Percentiles rank a stretch among this genome's conserved stretches.
Evolutionary conservation across 192 early-diverging fungal species (phyloP).

Genomic region (Endogone sp.): DNA sequence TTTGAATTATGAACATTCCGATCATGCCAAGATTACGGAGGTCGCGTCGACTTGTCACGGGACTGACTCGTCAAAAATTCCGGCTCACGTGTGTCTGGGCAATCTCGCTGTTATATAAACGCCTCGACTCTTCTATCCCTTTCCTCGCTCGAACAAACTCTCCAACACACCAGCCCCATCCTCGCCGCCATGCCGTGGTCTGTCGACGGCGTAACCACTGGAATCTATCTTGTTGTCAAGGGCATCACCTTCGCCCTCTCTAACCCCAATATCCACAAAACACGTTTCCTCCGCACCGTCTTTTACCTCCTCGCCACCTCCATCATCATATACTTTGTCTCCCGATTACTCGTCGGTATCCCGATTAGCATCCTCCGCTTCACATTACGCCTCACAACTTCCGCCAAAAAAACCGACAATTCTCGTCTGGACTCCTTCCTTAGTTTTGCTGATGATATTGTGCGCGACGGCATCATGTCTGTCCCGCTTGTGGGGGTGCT

Average conservation of each 20-base stretch:
- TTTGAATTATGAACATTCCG: too few relatives aligned
- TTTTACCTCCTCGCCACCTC: conserved; percentile 34
- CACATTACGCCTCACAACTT: conserved; percentile 22
- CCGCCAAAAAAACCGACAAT: conserved; percentile 22
- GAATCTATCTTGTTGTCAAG: conserved; percentile 33
- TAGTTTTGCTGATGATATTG: conserved; percentile 21
- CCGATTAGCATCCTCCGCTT: conserved; percentile 35
- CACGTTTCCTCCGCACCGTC: conserved; percentile 32
- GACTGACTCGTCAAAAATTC: too few relatives aligned
- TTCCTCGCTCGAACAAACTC: too few relatives aligned
- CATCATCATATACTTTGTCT: conserved; percentile 33
- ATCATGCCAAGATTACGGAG: too few relatives aligned
- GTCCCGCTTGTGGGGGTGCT: conserved; percentile 49
- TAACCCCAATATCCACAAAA: conserved; percentile 44
- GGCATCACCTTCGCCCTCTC: conserved; percentile 36
- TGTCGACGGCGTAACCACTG: conserved; percentile 33
- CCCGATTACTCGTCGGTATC: conserved; percentile 39
- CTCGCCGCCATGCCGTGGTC: conserved; percentile 22
- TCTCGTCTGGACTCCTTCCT: conserved; percentile 26
- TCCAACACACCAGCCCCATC: too few relatives aligned
- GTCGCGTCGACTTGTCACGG: too few relatives aligned
- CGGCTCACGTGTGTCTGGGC: too few relatives aligned
- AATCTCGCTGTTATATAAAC: too few relatives aligned
- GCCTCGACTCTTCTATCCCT: too few relatives aligned
- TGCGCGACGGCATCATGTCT: conserved; percentile 31